Percentiles rank a stretch among this genome's conserved stretches.
Evolutionary conservation across 2,329 filamentous ascomycete species (phyloP).

Genomic region (Colletotrichum endophyticum): DNA sequence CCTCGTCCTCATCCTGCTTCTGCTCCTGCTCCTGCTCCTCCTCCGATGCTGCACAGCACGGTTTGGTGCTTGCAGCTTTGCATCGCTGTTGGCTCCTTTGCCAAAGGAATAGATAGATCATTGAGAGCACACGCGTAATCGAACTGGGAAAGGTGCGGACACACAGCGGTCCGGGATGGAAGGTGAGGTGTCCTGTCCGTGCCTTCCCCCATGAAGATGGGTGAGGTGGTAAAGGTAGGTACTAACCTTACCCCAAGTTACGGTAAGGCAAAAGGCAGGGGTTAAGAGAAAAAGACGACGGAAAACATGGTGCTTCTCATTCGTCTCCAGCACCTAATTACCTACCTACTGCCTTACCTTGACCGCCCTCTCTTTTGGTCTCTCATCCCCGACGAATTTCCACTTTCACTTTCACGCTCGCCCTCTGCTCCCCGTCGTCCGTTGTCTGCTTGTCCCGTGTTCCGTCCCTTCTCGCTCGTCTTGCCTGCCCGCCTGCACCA

Average conservation of each 20-base stretch:
- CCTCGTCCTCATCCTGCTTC: background rate
- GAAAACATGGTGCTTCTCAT: background rate
- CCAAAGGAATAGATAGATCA: background rate
- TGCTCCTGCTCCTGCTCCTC: background rate
- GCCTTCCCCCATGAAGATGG: background rate
- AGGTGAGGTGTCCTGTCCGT: background rate
- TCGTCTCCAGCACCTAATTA: background rate
- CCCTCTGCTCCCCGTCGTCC: background rate
- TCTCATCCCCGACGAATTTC: slow-evolving; percentile 1
- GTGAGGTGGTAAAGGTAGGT: background rate
- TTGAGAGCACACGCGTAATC: background rate
- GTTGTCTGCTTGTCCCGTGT: background rate
- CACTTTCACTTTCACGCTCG: background rate
- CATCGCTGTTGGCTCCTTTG: background rate
- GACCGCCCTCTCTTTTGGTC: background rate
- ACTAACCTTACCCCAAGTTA: background rate
- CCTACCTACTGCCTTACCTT: background rate
- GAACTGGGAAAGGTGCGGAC: background rate
- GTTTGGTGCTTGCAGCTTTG: background rate
- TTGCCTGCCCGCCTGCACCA: background rate
- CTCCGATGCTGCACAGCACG: background rate
- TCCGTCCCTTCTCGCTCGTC: background rate
- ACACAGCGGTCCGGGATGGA: background rate
- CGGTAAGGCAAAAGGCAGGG: background rate
- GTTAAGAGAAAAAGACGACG: background rate